Evolutionary conservation across 164 flowering plant genomes (phyloP), one percentile per base, ranked within the genome.

Genomic region (Liriodendron chinense): DNA sequence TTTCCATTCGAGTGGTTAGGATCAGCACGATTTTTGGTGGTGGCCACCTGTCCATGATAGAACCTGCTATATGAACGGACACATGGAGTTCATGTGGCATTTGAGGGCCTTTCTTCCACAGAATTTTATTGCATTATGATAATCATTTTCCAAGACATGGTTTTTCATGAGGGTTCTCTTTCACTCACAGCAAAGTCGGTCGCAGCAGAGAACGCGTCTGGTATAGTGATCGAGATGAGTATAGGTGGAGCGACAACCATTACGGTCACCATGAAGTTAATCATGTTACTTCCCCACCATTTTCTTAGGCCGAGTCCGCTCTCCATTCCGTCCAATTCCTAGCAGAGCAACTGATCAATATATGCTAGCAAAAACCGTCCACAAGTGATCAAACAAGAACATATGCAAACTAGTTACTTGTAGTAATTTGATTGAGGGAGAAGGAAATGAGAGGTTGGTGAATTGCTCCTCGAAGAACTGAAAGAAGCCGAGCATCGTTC

Each of bases 151-250:
- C 43, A 34, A 34, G 43, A 34, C 43, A 4, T 4, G 69, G 18
- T 67, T 53, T 57, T 57, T 13, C 14, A 12, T 9, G 3, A 34
- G 7, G 43, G 43, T 1, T 66, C 49, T 64, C 47, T 65, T 20
- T 76, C 14, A 82, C 97, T 88, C 80, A 92, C 94, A 73, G 93
- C 97, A 70, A 91, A 82, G 59, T 89, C 93, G 22, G 93, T 90
- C 21, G 94, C 97, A 21, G 89, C 77, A 22, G 87, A 88, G 78
- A 89, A 89, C 56, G 89, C 92, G 79, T 92, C 94, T 49, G 92
- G 91, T 68, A 87, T 72, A 1, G 82, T 72, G 53, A 81, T 83
- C 24, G 97, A 88, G 63, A 89, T 81, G 16, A 88, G 59, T 14
- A 92, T 84, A 68, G 94, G 74, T 34, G 94, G 97, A 50, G 75